Evolutionary conservation across 768 basidiomycete genomes (phyloP), one percentile per base, ranked within the genome.

Genomic region (Pisolithus marmoratus): DNA sequence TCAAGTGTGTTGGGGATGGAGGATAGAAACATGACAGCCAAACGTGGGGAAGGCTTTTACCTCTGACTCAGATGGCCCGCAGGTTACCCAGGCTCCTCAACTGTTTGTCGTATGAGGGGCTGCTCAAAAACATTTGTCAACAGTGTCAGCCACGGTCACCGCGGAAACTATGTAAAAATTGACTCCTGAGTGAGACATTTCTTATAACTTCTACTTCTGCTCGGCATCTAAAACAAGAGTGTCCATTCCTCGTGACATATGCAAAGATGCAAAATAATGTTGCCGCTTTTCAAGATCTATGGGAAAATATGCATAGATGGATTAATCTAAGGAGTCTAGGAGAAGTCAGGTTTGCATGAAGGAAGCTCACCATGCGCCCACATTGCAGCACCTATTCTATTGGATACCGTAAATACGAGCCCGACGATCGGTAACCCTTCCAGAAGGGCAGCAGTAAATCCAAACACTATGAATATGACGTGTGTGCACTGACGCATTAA

Each of bases 351-450:
- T n/a, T 5, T 2, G 8, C 20, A 8, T 29, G 22, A 9, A 38
- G 1, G 19, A 50, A 20, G 60, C 74, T 15, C 51, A 88, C 86
- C 88, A 56, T 85, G 82, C 5, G 89, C 87, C 87, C 92, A 96
- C 94, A 96, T 95, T 1, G 92, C 92, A 2, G 90, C 94, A 6
- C 93, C 93, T 23, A 95, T 80, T 6, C 90, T 77, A 63, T 95
- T 94, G 0, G 90, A 93, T 17, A 95, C 74, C 2, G 84, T 84
- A 63, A 95, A 91, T 9, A 87, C 67, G 5, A 95, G 70, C 0
- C 94, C 94, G 3, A 92, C 61, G 52, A 96, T 77, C 0, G 94
- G 94, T 0, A 95, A 69, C 2, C 79, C 77, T 68, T 96, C 94
- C 2, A 94, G 72, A 5, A 95, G 70, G 0, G 91, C 83, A 0